Evolutionary conservation across 2,329 filamentous ascomycete species (phyloP).

Genomic region (Monilinia laxa): DNA sequence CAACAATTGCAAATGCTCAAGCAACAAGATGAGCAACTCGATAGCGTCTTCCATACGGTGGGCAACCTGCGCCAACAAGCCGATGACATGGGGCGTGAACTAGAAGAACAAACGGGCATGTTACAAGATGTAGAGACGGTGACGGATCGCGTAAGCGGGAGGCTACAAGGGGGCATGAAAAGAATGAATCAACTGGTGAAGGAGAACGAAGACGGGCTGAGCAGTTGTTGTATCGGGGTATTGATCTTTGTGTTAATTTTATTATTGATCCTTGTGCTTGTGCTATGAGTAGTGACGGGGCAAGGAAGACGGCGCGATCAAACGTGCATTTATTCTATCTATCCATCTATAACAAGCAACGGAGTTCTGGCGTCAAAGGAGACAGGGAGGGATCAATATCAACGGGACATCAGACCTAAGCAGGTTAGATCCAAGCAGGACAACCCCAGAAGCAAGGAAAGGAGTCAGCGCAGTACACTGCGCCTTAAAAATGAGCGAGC

Average conservation of each 20-base stretch:
- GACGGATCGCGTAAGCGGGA: conserved; percentile 82
- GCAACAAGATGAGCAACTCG: conserved; percentile 90
- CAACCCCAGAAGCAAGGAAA: neutral
- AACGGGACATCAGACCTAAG: neutral
- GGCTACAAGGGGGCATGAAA: conserved; percentile 81
- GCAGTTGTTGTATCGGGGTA: conserved; percentile 86
- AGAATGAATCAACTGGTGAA: conserved; percentile 82
- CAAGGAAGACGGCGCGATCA: no score
- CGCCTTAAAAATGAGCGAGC: neutral
- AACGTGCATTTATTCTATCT: neutral
- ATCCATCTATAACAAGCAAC: neutral
- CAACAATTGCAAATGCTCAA: conserved; percentile 89
- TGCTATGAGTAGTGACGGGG: conserved; percentile 46
- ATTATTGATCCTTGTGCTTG: conserved; percentile 73
- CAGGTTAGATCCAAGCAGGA: no score
- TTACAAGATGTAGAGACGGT: conserved; percentile 80
- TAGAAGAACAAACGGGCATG: conserved; percentile 92
- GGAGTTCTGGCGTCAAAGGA: conserved; percentile 11
- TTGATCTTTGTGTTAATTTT: conserved; percentile 88
- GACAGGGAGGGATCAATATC: neutral
- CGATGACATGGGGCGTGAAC: conserved; percentile 90
- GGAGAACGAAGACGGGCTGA: conserved; percentile 84
- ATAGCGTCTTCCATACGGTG: conserved; percentile 90
- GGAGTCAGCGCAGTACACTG: neutral
- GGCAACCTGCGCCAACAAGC: conserved; percentile 88